Conservation (phyloP, 192 early-diverging fungal genomes). For the Obelidium mucronatum region DNA sequence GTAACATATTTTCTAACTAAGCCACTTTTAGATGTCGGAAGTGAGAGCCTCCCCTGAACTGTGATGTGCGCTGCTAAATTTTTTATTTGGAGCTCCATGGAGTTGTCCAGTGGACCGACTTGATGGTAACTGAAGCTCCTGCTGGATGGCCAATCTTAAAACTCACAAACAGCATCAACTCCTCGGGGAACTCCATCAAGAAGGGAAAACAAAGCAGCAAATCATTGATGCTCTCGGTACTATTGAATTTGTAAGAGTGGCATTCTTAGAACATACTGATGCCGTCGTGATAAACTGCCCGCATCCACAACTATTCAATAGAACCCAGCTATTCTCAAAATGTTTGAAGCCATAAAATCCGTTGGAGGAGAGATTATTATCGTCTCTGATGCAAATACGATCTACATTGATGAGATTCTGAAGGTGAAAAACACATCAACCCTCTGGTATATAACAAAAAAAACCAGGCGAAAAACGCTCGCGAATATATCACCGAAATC, state of each 20-base stretch:
- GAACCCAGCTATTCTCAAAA: constrained; percentile 29
- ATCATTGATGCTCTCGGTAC: constrained; percentile 26
- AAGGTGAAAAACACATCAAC: constrained; percentile 32
- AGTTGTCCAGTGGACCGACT: constrained; percentile 48
- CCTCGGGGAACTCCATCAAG: constrained; percentile 35
- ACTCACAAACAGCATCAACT: constrained; percentile 25
- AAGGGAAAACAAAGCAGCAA: constrained; percentile 34
- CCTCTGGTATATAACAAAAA: neutral
- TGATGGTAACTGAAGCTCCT: constrained; percentile 40
- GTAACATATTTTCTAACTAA: too few relatives aligned
- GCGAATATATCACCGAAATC: constrained; percentile 42
- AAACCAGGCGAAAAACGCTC: constrained; percentile 36
- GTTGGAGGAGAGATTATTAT: constrained; percentile 41
- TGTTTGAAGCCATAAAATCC: constrained; percentile 33
- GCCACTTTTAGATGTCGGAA: constrained; percentile 36
- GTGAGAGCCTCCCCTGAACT: constrained; percentile 10
- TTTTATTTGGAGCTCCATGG: constrained; percentile 4
- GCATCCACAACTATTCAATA: too few relatives aligned
- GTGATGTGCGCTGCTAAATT: too few relatives aligned
- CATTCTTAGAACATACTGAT: too few relatives aligned
- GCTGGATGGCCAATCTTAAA: too few relatives aligned
- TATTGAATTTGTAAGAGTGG: constrained; percentile 43
- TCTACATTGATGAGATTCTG: constrained; percentile 51
- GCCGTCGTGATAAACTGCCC: too few relatives aligned
- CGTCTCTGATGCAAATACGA: constrained; percentile 49